Percentiles rank a stretch among this genome's conserved stretches.
Evolutionary conservation across 1,284 basidiomycete species (phyloP).

Genomic region (Laetiporus sulphureus): DNA sequence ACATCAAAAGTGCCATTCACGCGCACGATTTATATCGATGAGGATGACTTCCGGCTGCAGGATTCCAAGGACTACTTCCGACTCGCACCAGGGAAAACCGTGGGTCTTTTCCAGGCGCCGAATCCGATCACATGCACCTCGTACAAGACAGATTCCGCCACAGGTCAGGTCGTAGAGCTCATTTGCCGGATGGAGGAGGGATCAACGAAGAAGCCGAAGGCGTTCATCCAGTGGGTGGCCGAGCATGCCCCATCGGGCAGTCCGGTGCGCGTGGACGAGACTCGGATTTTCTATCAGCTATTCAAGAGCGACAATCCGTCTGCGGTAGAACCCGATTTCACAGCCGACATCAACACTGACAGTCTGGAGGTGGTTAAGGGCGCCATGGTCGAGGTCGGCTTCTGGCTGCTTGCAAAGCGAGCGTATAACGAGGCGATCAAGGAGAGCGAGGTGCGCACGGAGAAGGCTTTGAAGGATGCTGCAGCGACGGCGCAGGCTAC

Average conservation of each 20-base stretch:
- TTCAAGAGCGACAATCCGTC: constrained; percentile 94
- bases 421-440: constrained; percentile 59
- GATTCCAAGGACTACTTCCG: constrained; percentile 98
- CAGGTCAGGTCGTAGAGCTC: constrained; percentile 76
- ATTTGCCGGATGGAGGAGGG: constrained; percentile 68
- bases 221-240: constrained; percentile 98
- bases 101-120: constrained; percentile 95
- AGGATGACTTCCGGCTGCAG: constrained; percentile 88
- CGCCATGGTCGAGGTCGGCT: constrained; percentile 86
- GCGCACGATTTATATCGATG: constrained; percentile 88
- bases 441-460: constrained; percentile 64
- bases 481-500: constrained; percentile 23
- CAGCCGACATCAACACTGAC: constrained; percentile 73
- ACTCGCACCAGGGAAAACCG: constrained; percentile 94
- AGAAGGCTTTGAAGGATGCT: constrained; percentile 49
- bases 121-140: constrained; percentile 92
- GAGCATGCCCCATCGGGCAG: constrained; percentile 74
- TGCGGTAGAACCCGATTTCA: constrained; percentile 60
- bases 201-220: constrained; percentile 78
- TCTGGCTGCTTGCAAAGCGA: constrained; percentile 79
- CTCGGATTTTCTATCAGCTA: constrained; percentile 86
- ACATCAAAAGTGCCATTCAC: constrained; percentile 84
- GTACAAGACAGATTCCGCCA: constrained; percentile 68
- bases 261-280: constrained; percentile 85
- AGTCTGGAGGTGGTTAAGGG: constrained; percentile 75